phyloP scores from a whole-genome alignment of 148 eudicot genomes.

The Vaccinium macrocarpon region DNA sequence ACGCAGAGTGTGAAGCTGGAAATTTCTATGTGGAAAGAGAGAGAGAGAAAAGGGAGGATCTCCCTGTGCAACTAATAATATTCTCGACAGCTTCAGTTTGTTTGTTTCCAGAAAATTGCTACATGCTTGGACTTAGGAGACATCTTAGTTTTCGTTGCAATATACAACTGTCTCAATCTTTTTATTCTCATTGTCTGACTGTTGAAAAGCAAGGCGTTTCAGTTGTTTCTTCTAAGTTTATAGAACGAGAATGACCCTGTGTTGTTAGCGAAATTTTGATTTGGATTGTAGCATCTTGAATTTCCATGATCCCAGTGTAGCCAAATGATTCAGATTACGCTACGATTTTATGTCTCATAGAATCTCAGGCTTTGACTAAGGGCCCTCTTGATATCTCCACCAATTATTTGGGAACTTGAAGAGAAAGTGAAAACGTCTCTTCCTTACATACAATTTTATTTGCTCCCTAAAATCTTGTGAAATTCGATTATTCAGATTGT shows the following conservation, averaged over 20 bases:
- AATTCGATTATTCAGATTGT: neutral
- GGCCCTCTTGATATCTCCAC: too few species aligned
- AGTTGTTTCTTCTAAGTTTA: neutral
- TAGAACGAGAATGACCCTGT: neutral
- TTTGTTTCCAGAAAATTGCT: neutral
- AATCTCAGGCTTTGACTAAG: neutral
- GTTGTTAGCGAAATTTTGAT: neutral
- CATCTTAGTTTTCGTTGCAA: neutral
- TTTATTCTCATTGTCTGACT: neutral
- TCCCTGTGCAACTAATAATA: neutral
- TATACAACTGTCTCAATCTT: neutral
- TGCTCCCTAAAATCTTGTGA: too few species aligned
- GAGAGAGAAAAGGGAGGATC: neutral
- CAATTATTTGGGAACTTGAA: too few species aligned
- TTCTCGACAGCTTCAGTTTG: neutral
- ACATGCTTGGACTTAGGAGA: slow-evolving; percentile 6
- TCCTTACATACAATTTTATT: too few species aligned
- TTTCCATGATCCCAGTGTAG: neutral
- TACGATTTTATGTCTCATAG: neutral
- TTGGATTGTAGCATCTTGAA: neutral
- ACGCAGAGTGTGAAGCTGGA: neutral
- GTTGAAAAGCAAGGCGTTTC: neutral
- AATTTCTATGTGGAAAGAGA: neutral
- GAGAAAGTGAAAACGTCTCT: too few species aligned
- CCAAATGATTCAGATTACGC: neutral